Conservation (phyloP, 2,329 filamentous ascomycete species). For the Fusarium sp. region DNA sequence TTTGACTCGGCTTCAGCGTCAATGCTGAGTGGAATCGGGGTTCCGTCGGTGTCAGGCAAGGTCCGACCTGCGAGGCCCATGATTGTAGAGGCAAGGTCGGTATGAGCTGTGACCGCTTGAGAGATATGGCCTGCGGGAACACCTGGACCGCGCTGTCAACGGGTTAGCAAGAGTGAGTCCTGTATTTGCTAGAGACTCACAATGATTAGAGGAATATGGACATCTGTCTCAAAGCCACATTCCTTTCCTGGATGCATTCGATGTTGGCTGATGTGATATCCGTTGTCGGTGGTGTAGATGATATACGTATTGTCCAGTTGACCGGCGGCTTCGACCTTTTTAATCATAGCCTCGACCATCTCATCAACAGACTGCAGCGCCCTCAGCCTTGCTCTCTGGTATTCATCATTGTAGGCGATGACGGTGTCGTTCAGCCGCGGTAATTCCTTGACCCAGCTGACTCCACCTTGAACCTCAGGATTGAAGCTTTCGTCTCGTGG, state of each 20-base stretch:
- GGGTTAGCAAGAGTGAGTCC: background rate
- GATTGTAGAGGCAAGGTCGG: background rate
- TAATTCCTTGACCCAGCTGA: background rate
- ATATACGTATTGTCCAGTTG: constrained; percentile 18
- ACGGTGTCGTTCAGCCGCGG: background rate
- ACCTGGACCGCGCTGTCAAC: background rate
- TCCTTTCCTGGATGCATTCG: constrained; percentile 18
- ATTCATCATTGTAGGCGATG: background rate
- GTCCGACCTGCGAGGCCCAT: background rate
- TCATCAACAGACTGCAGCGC: background rate
- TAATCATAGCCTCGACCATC: background rate
- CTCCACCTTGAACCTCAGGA: background rate
- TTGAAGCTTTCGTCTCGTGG: background rate
- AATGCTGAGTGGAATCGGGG: background rate
- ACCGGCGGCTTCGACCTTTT: background rate
- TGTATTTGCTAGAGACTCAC: background rate
- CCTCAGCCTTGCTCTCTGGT: background rate
- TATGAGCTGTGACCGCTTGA: background rate
- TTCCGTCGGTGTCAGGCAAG: background rate
- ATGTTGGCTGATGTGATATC: constrained; percentile 29
- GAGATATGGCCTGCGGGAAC: background rate
- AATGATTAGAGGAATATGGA: constrained; percentile 1
- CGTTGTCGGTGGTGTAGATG: constrained; percentile 25
- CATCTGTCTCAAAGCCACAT: constrained; percentile 5
- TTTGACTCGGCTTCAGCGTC: background rate